These are phyloP conservation scores for Prinsepia uniflora DNA, from an alignment of 306 rosid genomes.

Conservation along the genomic window DNA sequence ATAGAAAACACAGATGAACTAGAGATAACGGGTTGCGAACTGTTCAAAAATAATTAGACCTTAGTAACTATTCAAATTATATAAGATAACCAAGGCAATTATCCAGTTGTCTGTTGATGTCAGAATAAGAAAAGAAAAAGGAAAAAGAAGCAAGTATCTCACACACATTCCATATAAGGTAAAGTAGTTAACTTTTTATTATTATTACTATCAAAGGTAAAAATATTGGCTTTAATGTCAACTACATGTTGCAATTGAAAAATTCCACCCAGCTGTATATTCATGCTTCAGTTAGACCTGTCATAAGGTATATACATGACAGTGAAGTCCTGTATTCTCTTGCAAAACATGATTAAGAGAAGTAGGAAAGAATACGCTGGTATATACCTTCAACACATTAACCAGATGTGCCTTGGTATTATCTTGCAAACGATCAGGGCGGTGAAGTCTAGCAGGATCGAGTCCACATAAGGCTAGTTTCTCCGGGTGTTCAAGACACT, in stretches of 20 bases:
- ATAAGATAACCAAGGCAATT: neutral
- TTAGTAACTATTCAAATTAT: neutral
- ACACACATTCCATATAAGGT: neutral
- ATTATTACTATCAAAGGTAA: neutral
- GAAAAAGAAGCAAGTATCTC: neutral
- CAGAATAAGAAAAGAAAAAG: neutral
- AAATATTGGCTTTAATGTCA: neutral
- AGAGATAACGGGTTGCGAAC: neutral
- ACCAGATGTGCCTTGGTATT: conserved; percentile 52
- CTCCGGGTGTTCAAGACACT: conserved; percentile 66
- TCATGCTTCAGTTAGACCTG: neutral
- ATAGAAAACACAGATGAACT: neutral
- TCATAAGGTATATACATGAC: neutral
- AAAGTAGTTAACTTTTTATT: neutral
- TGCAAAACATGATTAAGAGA: neutral
- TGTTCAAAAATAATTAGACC: neutral
- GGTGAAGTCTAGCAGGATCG: conserved; percentile 71
- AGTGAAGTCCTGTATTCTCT: neutral
- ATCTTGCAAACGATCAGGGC: conserved; percentile 86
- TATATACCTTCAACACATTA: conserved; percentile 68
- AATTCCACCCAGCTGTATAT: neutral
- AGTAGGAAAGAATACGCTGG: conserved; percentile 14
- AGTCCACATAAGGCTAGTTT: conserved; percentile 84
- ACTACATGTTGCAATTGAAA: neutral
- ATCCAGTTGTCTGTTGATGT: neutral